Base-by-base conservation (phyloP, 257 asterid genomes). In the Nicotiana benthamiana region DNA sequence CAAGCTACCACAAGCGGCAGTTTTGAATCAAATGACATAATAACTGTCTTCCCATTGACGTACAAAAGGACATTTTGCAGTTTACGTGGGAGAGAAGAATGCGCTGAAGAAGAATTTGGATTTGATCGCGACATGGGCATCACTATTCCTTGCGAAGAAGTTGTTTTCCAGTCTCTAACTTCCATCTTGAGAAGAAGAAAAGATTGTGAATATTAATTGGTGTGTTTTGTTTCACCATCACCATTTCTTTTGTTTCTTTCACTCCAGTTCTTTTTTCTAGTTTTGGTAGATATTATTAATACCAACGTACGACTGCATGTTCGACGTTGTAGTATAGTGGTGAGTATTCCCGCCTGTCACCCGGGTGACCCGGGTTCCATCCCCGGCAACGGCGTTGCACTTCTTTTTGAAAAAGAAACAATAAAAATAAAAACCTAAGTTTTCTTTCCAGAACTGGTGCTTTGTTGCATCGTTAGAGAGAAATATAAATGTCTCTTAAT, bases 341-440 rank as follows among this genome's bases (percentile, higher is more conserved):
- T 68, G 46, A 36, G 92, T 89, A 87, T 87, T 87, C 89, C 87
- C 87, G 88, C 90, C 86, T 89, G 89, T 89, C 93, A 89, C 90
- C 84, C 89, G 89, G 88, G 88, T 83, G 90, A 89, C 88, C 89
- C 82, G 87, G 87, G 90, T 87, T 89, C 88, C 87, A 89, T 89
- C 92, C 90, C 90, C 91, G 89, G 91, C 89, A 86, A 68, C 87
- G 85, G 91, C 87, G 89, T 0, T 32, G 6, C 36, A 0, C 36
- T 32, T 4, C 4, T 26, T 26, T 26, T 26, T 26, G 27, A 26
- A 26, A 26, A 26, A 1, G 1, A 32, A 32, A 30, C 0, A 2
- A 30, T n/a, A 30, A 30, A 30, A 30, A 28, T 0, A 30, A 30
- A 30, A 32, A 32, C 36, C 36, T 32, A 32, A 1, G 18, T 26